Evolutionary conservation across 352 stramenopile species (phyloP), one percentile per base, ranked within the genome.

Genomic region (Globisporangium takayamanum): DNA sequence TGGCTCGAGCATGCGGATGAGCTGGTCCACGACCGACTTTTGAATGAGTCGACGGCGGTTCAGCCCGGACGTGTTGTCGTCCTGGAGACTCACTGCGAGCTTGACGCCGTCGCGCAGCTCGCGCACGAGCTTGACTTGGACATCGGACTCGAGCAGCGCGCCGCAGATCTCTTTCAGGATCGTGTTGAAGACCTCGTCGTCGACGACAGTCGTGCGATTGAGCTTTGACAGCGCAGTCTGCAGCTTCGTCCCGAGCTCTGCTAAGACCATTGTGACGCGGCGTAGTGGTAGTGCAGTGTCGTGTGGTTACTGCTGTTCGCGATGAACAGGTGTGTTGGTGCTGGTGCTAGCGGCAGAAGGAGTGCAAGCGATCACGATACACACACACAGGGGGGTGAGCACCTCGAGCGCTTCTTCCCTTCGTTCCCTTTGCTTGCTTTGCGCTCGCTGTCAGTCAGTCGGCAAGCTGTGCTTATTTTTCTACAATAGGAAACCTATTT

Each of bases 101-200:
- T 96, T 95, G 50, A 97, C 84, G 47, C 94, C 94, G 69, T 92
- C 87, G 41, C 89, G 84, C 60, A 97, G 70, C 63, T 97, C 73
- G 30, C 81, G 78, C 61, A 97, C 89, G 44, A 95, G 80, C 66
- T 89, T 88, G 48, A 95, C 82, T 64, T 96, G 91, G 54, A 97
- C 88, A 66, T 96, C 90, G 12, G 80, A 89, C 66, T 96, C 79
- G 48, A 97, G 79, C 69, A 97, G 73, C 60, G 90, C 90, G 48
- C 79, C 78, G 59, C 81, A 92, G 57, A 97, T 95, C 58, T 97
- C 90, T 73, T 97, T 97, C 4, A 97, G 74, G 47, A 96, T 76
- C 49, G 73, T 71, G 56, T 95, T 93, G 52, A 97, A 77, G 37
- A 88, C 82, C 53, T 95, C 87, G 64, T 97, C 89, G 71, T 97